phyloP scores from a whole-genome alignment of 768 basidiomycete genomes.

The Gloeostereum incarnatum region DNA sequence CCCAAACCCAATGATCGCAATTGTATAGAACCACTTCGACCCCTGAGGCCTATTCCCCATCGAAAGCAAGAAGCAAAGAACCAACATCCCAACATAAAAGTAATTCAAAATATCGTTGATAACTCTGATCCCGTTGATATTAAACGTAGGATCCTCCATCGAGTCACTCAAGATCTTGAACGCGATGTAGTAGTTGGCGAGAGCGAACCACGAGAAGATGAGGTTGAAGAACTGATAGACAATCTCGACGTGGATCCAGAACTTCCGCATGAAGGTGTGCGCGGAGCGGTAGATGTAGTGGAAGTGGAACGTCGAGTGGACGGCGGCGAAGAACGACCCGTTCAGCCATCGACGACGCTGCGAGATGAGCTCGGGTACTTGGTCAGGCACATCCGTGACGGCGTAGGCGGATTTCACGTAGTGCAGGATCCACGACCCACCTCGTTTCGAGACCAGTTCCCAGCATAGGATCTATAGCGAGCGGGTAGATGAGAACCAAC shows the following conservation, averaged over 20 bases:
- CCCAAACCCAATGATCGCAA: slow-evolving; percentile 81
- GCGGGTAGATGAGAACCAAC: slow-evolving; percentile 8
- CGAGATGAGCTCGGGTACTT: slow-evolving; percentile 42
- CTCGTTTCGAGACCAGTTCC: slow-evolving; percentile 95
- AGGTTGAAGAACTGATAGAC: slow-evolving; percentile 86
- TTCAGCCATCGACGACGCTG: slow-evolving; percentile 97
- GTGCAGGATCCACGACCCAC: slow-evolving; percentile 85
- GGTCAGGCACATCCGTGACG: slow-evolving; percentile 89
- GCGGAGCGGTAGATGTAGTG: slow-evolving; percentile 91
- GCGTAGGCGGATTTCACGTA: slow-evolving; percentile 95
- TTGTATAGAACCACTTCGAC: slow-evolving; percentile 78
- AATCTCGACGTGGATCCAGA: slow-evolving; percentile 94
- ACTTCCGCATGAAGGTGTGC: slow-evolving; percentile 73
- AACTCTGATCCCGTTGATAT: slow-evolving; percentile 53
- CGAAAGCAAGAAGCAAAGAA: slow-evolving; percentile 81
- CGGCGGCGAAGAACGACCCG: slow-evolving; percentile 95
- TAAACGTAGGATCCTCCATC: slow-evolving; percentile 55
- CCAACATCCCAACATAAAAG: slow-evolving; percentile 78
- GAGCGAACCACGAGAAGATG: slow-evolving; percentile 86
- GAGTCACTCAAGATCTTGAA: slow-evolving; percentile 72
- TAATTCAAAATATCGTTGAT: slow-evolving; percentile 78
- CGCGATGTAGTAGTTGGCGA: slow-evolving; percentile 89
- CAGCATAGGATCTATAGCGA: slow-evolving; percentile 79
- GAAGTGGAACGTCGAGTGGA: slow-evolving; percentile 90
- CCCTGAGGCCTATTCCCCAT: slow-evolving; percentile 92